These are phyloP conservation scores for Hypericum androsaemum DNA, from an alignment of 345 rosid genomes.

Conservation along the genomic window DNA sequence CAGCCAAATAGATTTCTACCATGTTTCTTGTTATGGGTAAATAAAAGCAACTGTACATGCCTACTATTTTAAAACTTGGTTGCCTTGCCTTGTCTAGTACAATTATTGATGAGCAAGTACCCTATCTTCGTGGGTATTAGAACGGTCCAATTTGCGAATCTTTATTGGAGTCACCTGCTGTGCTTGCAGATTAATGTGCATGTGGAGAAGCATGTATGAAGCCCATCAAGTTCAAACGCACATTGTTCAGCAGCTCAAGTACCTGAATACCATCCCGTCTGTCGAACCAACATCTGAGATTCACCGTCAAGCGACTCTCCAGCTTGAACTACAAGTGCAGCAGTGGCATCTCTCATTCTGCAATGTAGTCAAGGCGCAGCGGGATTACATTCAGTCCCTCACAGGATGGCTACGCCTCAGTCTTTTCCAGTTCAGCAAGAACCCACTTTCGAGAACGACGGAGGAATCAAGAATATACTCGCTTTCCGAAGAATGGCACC, in stretches of 20 bases:
- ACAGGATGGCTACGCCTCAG: conserved; percentile 93
- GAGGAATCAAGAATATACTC: conserved; percentile 74
- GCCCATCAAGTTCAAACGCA: conserved; percentile 94
- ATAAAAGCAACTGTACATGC: too few relatives aligned
- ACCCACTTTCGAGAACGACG: conserved; percentile 32
- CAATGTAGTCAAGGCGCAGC: conserved; percentile 65
- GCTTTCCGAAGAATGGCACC: conserved; percentile 84
- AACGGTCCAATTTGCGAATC: too few relatives aligned
- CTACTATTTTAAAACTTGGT: too few relatives aligned
- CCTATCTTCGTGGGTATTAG: too few relatives aligned
- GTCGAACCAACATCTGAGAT: conserved; percentile 82
- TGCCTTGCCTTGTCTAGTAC: too few relatives aligned
- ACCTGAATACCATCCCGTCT: conserved; percentile 77
- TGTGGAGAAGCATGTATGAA: conserved; percentile 99
- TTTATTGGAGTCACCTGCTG: too few relatives aligned
- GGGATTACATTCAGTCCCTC: conserved; percentile 75
- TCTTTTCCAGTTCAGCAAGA: conserved; percentile 76
- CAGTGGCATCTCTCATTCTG: conserved; percentile 93
- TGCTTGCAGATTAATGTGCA: conserved; percentile 59
- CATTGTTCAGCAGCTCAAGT: conserved; percentile 93
- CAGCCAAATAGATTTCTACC: too few relatives aligned
- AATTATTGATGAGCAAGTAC: too few relatives aligned
- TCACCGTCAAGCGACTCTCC: conserved; percentile 80
- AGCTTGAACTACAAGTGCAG: conserved; percentile 83
- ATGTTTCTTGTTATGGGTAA: too few relatives aligned